Base-by-base conservation (phyloP, 495 filamentous ascomycete species). In the Neurospora tetrasperma region DNA sequence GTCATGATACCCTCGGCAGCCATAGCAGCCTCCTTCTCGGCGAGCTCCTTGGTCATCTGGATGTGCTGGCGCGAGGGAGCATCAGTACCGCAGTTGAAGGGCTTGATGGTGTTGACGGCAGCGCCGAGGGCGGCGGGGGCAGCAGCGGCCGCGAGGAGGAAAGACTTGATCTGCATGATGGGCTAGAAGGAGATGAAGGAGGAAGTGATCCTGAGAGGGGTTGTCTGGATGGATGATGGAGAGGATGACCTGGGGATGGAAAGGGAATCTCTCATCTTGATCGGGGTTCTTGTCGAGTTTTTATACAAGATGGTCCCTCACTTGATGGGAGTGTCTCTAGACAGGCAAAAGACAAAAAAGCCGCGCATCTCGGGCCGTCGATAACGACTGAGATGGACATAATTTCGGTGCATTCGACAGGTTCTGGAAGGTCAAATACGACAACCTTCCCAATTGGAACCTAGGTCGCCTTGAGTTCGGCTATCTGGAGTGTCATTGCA, bases 61-160 rank as follows among this genome's bases (percentile, higher is more conserved):
- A 83, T 74, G 69, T 84, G 82, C 74, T 82, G 74, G 42, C 71
- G 71, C 10, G 78, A 80, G 8, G 85, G 85, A 69, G 81, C 78
- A n/a, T 78, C 82, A 23, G 83, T 80, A 68, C 82, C 83, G 75
- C 85, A 86, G 38, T 71, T 71, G 69, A 80, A 77, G 43, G 46
- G 71, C 8, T 54, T 43, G 42, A 43, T 31, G 18, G 68, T 44
- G 16, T n/a, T 27, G 18, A 66, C 35, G n/a, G 74, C 73, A 72
- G 75, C 76, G 54, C 76, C 80, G 12, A 80, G 71, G 77, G 76
- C 79, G 43, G 79, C 71, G 9, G 75, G 78, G 71, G 79, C 79
- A 77, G 79, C 59, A 9, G 79, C 66, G 48, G 78, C 81, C 59
- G 79, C 73, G 16, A 80, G 69, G 46, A 78, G 75, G 68, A 80